Evolutionary conservation across 2,329 filamentous ascomycete genomes (phyloP).

Genomic region (Aspergillus sp.): DNA sequence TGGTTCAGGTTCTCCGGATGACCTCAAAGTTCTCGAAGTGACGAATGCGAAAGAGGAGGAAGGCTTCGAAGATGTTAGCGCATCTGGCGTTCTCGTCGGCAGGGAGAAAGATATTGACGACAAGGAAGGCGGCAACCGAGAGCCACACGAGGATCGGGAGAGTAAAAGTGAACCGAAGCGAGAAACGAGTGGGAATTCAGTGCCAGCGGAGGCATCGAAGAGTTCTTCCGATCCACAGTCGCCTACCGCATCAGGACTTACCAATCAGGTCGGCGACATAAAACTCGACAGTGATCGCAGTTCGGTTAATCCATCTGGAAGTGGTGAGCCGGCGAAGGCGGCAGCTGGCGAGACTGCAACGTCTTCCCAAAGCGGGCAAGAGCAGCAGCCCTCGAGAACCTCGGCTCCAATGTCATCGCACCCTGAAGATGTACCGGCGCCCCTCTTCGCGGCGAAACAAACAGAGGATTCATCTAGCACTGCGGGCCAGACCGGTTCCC

Average conservation of each 20-base stretch:
- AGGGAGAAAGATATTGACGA: slow-evolving; percentile 62
- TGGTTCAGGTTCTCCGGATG: slow-evolving; percentile 48
- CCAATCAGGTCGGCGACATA: slow-evolving; percentile 47
- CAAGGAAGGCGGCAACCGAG: slow-evolving; percentile 31
- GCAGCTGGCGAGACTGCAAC: neutral
- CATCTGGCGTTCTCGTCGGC: slow-evolving; percentile 61
- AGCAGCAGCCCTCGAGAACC: slow-evolving; percentile 4
- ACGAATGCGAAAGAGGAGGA: slow-evolving; percentile 80
- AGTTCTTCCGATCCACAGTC: slow-evolving; percentile 31
- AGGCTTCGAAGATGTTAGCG: slow-evolving; percentile 79
- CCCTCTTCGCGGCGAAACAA: slow-evolving; percentile 48
- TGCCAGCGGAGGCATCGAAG: slow-evolving; percentile 13
- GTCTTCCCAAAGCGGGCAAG: slow-evolving; percentile 7
- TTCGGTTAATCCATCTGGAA: slow-evolving; percentile 25
- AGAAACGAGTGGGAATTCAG: slow-evolving; percentile 7
- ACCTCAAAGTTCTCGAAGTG: slow-evolving; percentile 62
- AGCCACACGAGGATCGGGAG: slow-evolving; percentile 51
- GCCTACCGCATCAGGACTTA: slow-evolving; percentile 45
- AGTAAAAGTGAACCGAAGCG: slow-evolving; percentile 57
- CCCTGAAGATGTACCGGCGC: slow-evolving; percentile 59
- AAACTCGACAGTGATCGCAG: slow-evolving; percentile 52
- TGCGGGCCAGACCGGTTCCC: slow-evolving; percentile 10
- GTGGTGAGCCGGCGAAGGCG: slow-evolving; percentile 5
- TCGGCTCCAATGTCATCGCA: slow-evolving; percentile 40
- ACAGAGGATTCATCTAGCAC: too few species aligned